phyloP scores from a whole-genome alignment of 2,329 filamentous ascomycete species.

The Exserohilum turcica region DNA sequence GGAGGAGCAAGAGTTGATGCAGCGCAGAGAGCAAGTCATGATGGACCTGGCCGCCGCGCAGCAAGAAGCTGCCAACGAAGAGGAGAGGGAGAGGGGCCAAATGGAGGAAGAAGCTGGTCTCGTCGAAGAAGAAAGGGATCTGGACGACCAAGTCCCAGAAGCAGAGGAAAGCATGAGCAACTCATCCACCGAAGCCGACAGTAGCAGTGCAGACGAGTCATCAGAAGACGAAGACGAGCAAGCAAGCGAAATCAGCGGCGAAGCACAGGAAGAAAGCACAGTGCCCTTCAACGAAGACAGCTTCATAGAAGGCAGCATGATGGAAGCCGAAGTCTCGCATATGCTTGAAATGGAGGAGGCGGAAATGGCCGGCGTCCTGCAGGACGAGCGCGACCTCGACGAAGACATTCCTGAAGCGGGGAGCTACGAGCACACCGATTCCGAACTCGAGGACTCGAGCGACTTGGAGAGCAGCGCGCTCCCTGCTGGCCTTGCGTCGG shows the following conservation, averaged over 20 bases:
- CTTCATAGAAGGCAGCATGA: slow-evolving; percentile 53
- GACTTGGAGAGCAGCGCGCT: slow-evolving; percentile 28
- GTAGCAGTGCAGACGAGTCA: slow-evolving; percentile 17
- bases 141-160: slow-evolving; percentile 49
- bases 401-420: slow-evolving; percentile 60
- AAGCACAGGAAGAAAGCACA: slow-evolving; percentile 18
- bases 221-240: slow-evolving; percentile 3
- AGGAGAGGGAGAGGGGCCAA: slow-evolving; percentile 51
- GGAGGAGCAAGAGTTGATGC: slow-evolving; percentile 79
- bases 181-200: slow-evolving; percentile 44
- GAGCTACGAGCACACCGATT: slow-evolving; percentile 61
- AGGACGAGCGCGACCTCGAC: slow-evolving; percentile 56
- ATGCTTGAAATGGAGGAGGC: slow-evolving; percentile 54
- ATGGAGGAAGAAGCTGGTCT: slow-evolving; percentile 41
- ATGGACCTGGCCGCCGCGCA: slow-evolving; percentile 70
- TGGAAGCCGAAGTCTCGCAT: slow-evolving; percentile 45
- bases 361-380: slow-evolving; percentile 53
- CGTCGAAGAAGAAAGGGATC: slow-evolving; percentile 40
- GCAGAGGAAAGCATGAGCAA: slow-evolving; percentile 38
- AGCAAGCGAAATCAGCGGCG: slow-evolving; percentile 32
- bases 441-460: slow-evolving; percentile 53
- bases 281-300: slow-evolving; percentile 58
- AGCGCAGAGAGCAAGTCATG: slow-evolving; percentile 71
- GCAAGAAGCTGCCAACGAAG: slow-evolving; percentile 53
- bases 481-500: slow-evolving; percentile 26